Conservation (phyloP, 345 rosid species). For the Pistacia vera region DNA sequence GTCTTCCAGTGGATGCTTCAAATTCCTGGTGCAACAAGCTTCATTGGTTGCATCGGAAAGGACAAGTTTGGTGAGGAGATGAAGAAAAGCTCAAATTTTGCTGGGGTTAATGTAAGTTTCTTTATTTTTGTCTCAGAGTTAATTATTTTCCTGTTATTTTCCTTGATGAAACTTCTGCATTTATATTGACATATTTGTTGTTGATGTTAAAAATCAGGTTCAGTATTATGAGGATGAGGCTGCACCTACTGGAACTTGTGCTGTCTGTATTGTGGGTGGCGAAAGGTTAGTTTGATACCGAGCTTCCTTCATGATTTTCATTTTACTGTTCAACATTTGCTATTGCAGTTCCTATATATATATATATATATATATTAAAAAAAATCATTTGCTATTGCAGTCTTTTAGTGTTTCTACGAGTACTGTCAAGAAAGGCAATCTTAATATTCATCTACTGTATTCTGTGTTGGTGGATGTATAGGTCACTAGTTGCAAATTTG, state of each 20-base stretch:
- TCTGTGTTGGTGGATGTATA: conserved; percentile 22
- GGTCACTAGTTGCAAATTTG: conserved; percentile 90
- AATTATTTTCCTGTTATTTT: not conserved
- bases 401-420: not conserved
- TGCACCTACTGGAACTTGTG: conserved; percentile 92
- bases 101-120: conserved; percentile 78
- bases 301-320: not conserved
- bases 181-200: not conserved
- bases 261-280: conserved; percentile 93
- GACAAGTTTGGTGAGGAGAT: conserved; percentile 96
- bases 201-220: conserved; percentile 44
- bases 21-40: conserved; percentile 84
- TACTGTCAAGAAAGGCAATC: not conserved
- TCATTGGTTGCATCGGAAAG: conserved; percentile 93
- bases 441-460: not conserved
- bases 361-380: no score
- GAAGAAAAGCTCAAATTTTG: conserved; percentile 70
- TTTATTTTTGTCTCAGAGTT: not conserved
- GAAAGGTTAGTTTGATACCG: conserved; percentile 68
- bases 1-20: conserved; percentile 92
- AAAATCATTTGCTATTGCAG: no score
- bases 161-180: not conserved
- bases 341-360: not conserved
- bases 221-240: conserved; percentile 83
- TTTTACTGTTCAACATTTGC: not conserved